Conservation (phyloP, 108 stramenopile genomes). For the Bacterosira constricta region DNA sequence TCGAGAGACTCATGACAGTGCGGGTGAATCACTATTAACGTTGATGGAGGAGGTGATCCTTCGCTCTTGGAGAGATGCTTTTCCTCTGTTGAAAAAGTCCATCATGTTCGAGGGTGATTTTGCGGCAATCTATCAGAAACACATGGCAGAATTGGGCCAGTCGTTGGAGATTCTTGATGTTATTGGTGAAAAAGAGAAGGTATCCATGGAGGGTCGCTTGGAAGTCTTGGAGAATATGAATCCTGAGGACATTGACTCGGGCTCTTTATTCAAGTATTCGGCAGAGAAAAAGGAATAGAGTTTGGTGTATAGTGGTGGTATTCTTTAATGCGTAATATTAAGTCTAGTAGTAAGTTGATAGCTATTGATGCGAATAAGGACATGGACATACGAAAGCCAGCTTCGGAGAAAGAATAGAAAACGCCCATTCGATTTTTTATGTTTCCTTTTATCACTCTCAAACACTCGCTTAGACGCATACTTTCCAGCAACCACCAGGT, state of each 20-base stretch:
- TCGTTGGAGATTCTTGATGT: constrained; percentile 16
- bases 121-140: constrained; percentile 34
- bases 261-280: not conserved
- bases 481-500: constrained; percentile 72
- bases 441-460: constrained; percentile 23
- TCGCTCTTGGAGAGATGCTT: constrained; percentile 47
- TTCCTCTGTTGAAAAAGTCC: constrained; percentile 37
- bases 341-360: constrained; percentile 31
- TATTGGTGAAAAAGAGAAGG: constrained; percentile 11
- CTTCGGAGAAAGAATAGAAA: constrained; percentile 21
- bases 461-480: constrained; percentile 77
- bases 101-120: constrained; percentile 32
- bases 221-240: constrained; percentile 13
- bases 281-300: not conserved
- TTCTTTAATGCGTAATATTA: not conserved
- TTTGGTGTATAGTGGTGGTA: not conserved
- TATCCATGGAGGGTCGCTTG: constrained; percentile 26
- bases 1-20: constrained; percentile 35
- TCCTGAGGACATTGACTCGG: constrained; percentile 38
- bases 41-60: constrained; percentile 40
- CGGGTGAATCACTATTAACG: constrained; percentile 30
- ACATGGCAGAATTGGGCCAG: constrained; percentile 3
- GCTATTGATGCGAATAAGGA: constrained; percentile 61
- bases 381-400: constrained; percentile 64
- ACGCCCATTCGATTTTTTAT: not conserved